Evolutionary conservation across 208 protist species (phyloP).

Genomic region (Trypanosoma conorhini): DNA sequence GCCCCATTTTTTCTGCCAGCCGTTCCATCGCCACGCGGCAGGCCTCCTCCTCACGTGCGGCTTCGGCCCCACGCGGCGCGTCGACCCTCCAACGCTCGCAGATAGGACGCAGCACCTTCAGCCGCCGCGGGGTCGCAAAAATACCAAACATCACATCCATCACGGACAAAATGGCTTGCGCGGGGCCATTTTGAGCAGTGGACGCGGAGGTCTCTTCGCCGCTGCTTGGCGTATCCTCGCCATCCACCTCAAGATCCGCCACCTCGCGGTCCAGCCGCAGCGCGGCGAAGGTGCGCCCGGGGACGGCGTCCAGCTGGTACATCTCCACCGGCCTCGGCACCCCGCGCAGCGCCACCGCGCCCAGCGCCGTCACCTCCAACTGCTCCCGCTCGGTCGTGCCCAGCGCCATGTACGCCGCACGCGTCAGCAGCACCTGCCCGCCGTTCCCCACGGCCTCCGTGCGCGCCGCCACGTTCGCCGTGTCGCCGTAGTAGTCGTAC

Average conservation of each 20-base stretch:
- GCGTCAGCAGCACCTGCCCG: conserved; percentile 70
- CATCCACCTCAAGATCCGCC: conserved; percentile 27
- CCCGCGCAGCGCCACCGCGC: conserved; percentile 47
- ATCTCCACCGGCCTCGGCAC: conserved; percentile 60
- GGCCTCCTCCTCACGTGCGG: not conserved
- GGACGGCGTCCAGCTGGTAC: conserved; percentile 58
- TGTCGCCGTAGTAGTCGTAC: conserved; percentile 87
- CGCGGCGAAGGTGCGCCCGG: conserved; percentile 37
- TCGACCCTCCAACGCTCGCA: not conserved
- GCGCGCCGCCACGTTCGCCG: conserved; percentile 83
- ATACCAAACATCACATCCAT: not conserved
- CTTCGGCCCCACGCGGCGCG: not conserved
- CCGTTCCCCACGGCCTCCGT: conserved; percentile 71
- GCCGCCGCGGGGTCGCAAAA: not conserved
- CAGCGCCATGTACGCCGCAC: conserved; percentile 42
- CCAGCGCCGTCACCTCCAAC: conserved; percentile 27
- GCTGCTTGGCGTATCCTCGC: not conserved
- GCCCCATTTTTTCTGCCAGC: not conserved
- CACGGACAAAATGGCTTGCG: not conserved
- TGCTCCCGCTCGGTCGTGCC: conserved; percentile 32
- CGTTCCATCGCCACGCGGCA: not conserved
- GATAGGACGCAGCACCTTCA: not conserved
- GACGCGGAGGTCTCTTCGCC: not conserved
- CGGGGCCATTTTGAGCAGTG: no score
- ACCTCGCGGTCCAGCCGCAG: conserved; percentile 57